Percentiles rank a stretch among this genome's conserved stretches.
phyloP scores from a whole-genome alignment of 2,329 filamentous ascomycete genomes.

The Ramularia collo-cygni region DNA sequence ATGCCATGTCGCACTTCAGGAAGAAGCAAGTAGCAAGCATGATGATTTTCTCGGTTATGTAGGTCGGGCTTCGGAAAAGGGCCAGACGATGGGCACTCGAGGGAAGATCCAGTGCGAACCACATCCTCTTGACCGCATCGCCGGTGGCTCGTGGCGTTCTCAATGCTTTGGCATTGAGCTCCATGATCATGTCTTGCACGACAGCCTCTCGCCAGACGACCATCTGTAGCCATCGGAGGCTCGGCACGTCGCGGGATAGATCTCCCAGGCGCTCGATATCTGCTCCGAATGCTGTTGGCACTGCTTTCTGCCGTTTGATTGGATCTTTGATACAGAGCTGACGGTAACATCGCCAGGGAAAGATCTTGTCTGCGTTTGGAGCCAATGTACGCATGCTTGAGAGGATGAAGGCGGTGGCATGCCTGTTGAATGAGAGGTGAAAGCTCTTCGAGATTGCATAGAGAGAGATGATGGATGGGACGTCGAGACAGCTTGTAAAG shows the following conservation, averaged over 20 bases:
- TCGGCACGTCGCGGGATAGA: slow-evolving; percentile 49
- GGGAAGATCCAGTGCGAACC: slow-evolving; percentile 64
- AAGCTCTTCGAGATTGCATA: slow-evolving; percentile 60
- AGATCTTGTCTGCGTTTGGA: slow-evolving; percentile 51
- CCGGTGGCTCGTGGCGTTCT: slow-evolving; percentile 28
- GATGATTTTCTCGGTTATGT: slow-evolving; percentile 57
- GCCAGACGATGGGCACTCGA: slow-evolving; percentile 50
- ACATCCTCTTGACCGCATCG: slow-evolving; percentile 51
- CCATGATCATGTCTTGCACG: slow-evolving; percentile 56
- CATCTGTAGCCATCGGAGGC: slow-evolving; percentile 62
- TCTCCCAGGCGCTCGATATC: slow-evolving; percentile 11
- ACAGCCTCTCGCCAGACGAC: slow-evolving; percentile 52
- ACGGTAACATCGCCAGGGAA: slow-evolving; percentile 55
- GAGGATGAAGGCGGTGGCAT: slow-evolving; percentile 54
- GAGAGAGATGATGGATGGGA: slow-evolving; percentile 54
- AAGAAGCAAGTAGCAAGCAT: slow-evolving; percentile 58
- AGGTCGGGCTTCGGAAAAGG: slow-evolving; percentile 45
- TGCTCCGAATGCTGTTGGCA: slow-evolving; percentile 7
- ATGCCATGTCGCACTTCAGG: slow-evolving; percentile 64
- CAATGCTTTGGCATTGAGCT: slow-evolving; percentile 53
- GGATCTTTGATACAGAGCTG: slow-evolving; percentile 56
- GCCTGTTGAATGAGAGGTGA: slow-evolving; percentile 52
- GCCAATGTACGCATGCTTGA: slow-evolving; percentile 49
- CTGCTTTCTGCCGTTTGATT: slow-evolving; percentile 19
- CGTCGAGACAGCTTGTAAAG: slow-evolving; percentile 48